Evolutionary conservation across 2,329 filamentous ascomycete species (phyloP), one percentile per base, ranked within the genome.

Genomic region (Aspergillus sp.): DNA sequence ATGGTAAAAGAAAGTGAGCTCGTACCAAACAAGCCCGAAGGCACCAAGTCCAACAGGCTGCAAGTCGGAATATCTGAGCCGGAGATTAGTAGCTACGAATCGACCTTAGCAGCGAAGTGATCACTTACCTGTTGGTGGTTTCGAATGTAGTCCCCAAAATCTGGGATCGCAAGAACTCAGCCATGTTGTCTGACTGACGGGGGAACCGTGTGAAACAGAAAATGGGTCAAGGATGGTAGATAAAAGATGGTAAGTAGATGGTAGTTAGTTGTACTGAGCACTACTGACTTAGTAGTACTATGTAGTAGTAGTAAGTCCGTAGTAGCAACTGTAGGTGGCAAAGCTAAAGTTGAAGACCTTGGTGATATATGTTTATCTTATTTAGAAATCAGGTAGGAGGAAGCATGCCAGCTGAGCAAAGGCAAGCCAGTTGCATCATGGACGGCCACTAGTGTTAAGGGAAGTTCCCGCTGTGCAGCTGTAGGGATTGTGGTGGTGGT

Each of bases 101-200:
- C 28, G 19, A 9, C 17, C 43, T n/a, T 15, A 55, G 15, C 19
- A 41, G 8, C 15, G 36, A 43, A 23, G 19, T n/a, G 25, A 32
- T 30, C 25, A 50, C 53, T 55, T 59, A 52, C 92, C 95, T 91
- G 80, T 92, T 97, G 70, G 95, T 99, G 81, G 98, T 98, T 87
- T 99, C 95, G 77, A 99, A 99, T 70, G 93, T 98, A 64, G 95
- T 99, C 76, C 95, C 95, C 77, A 99, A 97, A 79, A 99, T 98
- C 85, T 98, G 93, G 76, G 94, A 93, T 80, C 95, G 91, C 76
- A 98, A 91, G 80, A 99, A 99, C 85, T 99, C 95, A 77, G 95
- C 94, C 95, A 98, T 98, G 77, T 73, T 88, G 86, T 17, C 9
- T 30, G 49, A 15, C 21, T 45, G 50, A 25, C 19, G n/a, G 32